phyloP scores from a whole-genome alignment of 225 moss, liverwort and hornwort species.

The Marchantia paleacea region DNA sequence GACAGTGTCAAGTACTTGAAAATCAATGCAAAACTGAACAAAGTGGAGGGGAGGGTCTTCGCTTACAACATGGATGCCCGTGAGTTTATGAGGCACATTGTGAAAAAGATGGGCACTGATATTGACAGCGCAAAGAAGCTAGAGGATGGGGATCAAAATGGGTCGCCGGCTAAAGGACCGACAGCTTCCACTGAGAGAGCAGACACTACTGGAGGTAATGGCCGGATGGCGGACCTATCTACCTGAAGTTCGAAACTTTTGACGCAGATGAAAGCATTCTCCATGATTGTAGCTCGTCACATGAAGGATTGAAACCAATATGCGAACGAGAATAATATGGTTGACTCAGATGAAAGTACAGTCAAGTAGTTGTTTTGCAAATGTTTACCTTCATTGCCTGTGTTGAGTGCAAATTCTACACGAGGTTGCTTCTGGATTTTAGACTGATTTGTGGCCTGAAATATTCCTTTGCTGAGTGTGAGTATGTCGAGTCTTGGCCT shows the following conservation, averaged over 20 bases:
- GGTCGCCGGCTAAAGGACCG: background rate
- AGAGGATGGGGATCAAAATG: background rate
- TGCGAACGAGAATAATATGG: no score
- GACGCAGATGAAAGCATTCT: background rate
- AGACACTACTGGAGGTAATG: slow-evolving; percentile 13
- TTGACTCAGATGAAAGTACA: no score
- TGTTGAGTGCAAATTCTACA: no score
- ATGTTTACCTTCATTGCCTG: no score
- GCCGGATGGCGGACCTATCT: background rate
- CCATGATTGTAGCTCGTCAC: no score
- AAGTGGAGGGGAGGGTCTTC: slow-evolving; percentile 62
- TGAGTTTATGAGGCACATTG: slow-evolving; percentile 69
- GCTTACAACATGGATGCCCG: slow-evolving; percentile 92
- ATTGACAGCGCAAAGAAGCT: slow-evolving; percentile 1
- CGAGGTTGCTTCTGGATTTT: no score
- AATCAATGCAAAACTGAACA: slow-evolving; percentile 72
- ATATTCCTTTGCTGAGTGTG: no score
- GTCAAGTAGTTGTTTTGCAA: no score
- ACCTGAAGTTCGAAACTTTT: background rate
- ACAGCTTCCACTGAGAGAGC: background rate
- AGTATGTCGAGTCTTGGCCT: slow-evolving; percentile 17
- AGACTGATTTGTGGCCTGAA: no score
- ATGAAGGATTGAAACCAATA: no score
- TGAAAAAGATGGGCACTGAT: slow-evolving; percentile 30
- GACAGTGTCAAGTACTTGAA: slow-evolving; percentile 72